A percentile compares a stretch with the other conserved stretches of the same genome.
Conservation (phyloP, 306 rosid species). For the Medicago ruthenica region DNA sequence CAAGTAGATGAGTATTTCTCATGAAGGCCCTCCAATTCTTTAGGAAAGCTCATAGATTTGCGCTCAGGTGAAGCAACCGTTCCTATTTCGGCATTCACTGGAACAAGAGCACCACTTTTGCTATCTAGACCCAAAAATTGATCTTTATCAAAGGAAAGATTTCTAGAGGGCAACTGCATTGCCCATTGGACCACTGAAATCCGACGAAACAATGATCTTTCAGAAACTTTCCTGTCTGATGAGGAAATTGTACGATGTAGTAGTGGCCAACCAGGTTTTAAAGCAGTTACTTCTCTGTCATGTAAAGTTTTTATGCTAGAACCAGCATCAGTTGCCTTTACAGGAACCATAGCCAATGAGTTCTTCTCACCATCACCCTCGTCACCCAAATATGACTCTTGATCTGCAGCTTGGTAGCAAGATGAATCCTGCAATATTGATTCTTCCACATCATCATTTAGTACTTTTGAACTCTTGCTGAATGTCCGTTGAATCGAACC, state of each 20-base stretch:
- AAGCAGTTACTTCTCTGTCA: constrained; percentile 50
- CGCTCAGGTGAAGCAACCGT: constrained; percentile 52
- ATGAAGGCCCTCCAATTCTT: constrained; percentile 81
- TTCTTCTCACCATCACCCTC: constrained; percentile 47
- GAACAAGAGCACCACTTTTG: constrained; percentile 81
- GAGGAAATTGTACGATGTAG: constrained; percentile 53
- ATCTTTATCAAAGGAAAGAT: constrained; percentile 41
- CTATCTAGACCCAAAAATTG: constrained; percentile 54
- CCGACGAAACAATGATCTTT: constrained; percentile 47
- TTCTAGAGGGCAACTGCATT: constrained; percentile 78
- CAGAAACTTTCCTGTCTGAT: constrained; percentile 42
- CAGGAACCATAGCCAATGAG: constrained; percentile 82
- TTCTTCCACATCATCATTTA: constrained; percentile 41
- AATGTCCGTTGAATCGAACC: constrained; percentile 52
- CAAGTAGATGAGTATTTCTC: constrained; percentile 85
- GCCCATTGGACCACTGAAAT: constrained; percentile 98
- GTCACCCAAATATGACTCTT: constrained; percentile 46
- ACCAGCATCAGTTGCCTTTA: constrained; percentile 47
- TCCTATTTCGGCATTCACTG: constrained; percentile 56
- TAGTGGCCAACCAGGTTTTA: constrained; percentile 92
- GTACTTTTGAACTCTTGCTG: constrained; percentile 54
- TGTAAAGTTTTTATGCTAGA: constrained; percentile 40
- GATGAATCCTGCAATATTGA: constrained; percentile 38
- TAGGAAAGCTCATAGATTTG: constrained; percentile 45
- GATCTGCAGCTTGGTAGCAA: constrained; percentile 18